Conservation (phyloP, 495 filamentous ascomycete genomes). For the Penicillium subrubescens region DNA sequence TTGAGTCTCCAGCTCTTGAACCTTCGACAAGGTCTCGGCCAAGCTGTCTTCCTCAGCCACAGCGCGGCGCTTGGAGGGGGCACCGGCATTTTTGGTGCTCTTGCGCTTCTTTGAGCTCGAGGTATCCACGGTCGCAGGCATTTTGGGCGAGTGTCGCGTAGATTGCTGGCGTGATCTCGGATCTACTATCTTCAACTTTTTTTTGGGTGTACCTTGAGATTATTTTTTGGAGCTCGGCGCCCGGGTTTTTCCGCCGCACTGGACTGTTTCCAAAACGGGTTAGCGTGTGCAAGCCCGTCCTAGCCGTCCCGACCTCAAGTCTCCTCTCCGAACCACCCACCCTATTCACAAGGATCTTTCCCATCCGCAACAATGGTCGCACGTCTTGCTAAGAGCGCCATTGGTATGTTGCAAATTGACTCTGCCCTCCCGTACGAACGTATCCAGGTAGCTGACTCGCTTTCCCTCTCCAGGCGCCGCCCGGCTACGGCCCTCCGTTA, state of each 20-base stretch:
- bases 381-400: conserved; percentile 86
- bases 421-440: conserved; percentile 10
- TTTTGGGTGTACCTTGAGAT: conserved; percentile 16
- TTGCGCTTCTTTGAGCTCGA: conserved; percentile 47
- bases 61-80: conserved; percentile 49
- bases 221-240: conserved; percentile 42
- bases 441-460: conserved; percentile 28
- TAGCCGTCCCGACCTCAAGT: conserved; percentile 66
- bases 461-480: conserved; percentile 67
- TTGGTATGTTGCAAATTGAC: conserved; percentile 64
- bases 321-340: conserved; percentile 52
- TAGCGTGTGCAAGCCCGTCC: conserved; percentile 81
- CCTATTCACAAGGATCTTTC: conserved; percentile 39
- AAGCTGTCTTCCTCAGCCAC: conserved; percentile 42
- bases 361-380: conserved; percentile 80
- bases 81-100: conserved; percentile 36
- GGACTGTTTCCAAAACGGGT: conserved; percentile 71
- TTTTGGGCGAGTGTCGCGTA: conserved; percentile 21
- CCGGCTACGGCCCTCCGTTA: conserved; percentile 77
- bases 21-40: conserved; percentile 56
- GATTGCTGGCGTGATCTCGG: conserved; percentile 20
- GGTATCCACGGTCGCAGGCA: conserved; percentile 33
- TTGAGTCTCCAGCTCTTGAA: conserved; percentile 71
- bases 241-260: conserved; percentile 48
- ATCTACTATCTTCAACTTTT: conserved; percentile 21